Percentiles rank a stretch among this genome's conserved stretches.
Conservation (phyloP, 2,329 filamentous ascomycete species). For the Botrytis squamosa region DNA sequence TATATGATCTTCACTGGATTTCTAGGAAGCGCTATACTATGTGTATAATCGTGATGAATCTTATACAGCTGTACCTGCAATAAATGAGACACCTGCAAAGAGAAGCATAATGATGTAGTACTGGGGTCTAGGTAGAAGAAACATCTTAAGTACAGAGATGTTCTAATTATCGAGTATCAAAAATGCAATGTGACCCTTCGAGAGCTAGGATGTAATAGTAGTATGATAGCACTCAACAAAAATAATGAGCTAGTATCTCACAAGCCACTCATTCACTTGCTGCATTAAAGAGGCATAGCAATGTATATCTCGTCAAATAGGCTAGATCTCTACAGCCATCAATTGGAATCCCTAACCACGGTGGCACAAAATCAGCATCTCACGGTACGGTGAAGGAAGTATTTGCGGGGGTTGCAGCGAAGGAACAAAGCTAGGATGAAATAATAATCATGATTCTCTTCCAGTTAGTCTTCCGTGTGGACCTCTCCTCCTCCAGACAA, state of each 20-base stretch:
- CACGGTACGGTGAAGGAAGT: background rate
- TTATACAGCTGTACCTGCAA: background rate
- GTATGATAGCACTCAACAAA: background rate
- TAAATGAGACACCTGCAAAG: background rate
- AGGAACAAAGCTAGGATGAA: conserved; percentile 2
- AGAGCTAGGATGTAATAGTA: background rate
- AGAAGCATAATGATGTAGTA: background rate
- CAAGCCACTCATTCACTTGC: background rate
- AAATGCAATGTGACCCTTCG: background rate
- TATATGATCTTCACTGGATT: background rate
- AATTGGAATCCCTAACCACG: background rate
- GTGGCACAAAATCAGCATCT: background rate
- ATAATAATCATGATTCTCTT: background rate
- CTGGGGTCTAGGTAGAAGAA: background rate
- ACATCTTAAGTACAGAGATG: background rate
- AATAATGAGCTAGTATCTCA: background rate
- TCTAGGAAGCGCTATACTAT: background rate
- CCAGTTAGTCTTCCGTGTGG: conserved; percentile 1
- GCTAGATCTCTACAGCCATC: background rate
- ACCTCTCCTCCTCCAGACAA: conserved; percentile 9
- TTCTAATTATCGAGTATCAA: background rate
- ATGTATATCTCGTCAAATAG: background rate
- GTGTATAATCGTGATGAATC: background rate
- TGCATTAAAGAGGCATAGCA: background rate
- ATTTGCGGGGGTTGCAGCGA: conserved; percentile 12